Evolutionary conservation across 257 asterid species (phyloP).

Genomic region (Ballota nigra): DNA sequence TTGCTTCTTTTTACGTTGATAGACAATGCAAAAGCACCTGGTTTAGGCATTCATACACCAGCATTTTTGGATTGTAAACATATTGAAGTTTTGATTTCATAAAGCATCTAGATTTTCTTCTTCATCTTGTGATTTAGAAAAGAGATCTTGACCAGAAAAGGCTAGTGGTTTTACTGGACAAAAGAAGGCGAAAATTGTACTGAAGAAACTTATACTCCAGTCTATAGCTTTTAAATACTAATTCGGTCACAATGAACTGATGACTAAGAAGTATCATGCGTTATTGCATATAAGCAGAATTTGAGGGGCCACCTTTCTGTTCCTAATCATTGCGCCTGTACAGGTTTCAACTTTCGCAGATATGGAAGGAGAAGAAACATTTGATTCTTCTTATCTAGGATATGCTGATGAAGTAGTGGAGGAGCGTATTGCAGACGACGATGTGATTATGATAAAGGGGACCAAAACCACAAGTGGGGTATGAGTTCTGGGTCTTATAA

Average conservation of each 20-base stretch:
- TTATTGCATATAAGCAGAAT: neutral
- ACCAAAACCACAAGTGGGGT: conserved; percentile 69
- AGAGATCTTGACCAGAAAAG: neutral
- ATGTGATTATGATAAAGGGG: conserved; percentile 83
- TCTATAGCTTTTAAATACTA: neutral
- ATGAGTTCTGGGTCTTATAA: conserved; percentile 19
- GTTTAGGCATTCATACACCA: neutral
- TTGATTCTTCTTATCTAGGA: conserved; percentile 76
- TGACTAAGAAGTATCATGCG: neutral
- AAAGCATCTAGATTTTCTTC: neutral
- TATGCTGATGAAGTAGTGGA: conserved; percentile 87
- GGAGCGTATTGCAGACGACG: conserved; percentile 81
- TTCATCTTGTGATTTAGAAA: neutral
- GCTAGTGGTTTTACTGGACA: neutral
- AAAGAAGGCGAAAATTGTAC: neutral
- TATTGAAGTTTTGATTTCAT: neutral
- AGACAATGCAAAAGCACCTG: neutral
- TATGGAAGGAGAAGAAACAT: conserved; percentile 92
- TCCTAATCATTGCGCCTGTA: conserved; percentile 11
- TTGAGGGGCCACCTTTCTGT: neutral
- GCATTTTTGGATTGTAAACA: neutral
- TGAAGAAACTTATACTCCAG: neutral
- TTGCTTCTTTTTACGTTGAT: neutral
- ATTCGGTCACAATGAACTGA: neutral
- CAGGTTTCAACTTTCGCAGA: conserved; percentile 89